phyloP scores from a whole-genome alignment of 2,329 filamentous ascomycete genomes.

The Penicillium sp. region DNA sequence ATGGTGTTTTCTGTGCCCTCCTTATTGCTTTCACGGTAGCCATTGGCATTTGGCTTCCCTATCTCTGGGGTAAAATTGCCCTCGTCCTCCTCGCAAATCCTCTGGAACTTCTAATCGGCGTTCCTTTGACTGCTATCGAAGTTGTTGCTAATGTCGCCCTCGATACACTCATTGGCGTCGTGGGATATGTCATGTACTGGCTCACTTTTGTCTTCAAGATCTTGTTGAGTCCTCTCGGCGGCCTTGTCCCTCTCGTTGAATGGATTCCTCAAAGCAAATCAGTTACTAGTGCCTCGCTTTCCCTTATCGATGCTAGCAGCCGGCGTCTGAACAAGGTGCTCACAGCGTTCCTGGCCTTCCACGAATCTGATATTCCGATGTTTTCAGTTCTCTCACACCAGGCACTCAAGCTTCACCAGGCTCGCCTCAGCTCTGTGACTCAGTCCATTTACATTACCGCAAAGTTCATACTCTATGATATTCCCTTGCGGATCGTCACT shows the following conservation, averaged over 20 bases:
- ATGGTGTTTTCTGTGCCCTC: constrained; percentile 90
- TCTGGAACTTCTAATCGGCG: constrained; percentile 63
- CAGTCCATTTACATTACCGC: constrained; percentile 42
- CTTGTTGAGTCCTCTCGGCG: constrained; percentile 36
- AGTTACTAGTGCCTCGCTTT: constrained; percentile 44
- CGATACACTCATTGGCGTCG: constrained; percentile 68
- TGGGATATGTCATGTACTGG: constrained; percentile 55
- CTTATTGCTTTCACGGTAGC: constrained; percentile 86
- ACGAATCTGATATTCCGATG: constrained; percentile 67
- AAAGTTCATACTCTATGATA: constrained; percentile 45
- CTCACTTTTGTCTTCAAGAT: constrained; percentile 36
- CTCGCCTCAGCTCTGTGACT: constrained; percentile 49
- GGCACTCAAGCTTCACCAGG: constrained; percentile 64
- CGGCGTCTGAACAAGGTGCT: constrained; percentile 41
- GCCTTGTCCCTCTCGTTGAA: constrained; percentile 36
- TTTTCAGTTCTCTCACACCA: constrained; percentile 77
- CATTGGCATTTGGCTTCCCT: constrained; percentile 84
- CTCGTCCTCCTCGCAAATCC: constrained; percentile 80
- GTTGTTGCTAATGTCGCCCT: constrained; percentile 76
- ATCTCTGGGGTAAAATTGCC: constrained; percentile 84
- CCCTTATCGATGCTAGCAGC: constrained; percentile 45
- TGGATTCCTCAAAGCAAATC: constrained; percentile 40
- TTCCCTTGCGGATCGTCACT: constrained; percentile 37
- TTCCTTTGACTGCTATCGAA: constrained; percentile 73
- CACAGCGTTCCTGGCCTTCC: constrained; percentile 43